Percentiles rank a stretch among this genome's conserved stretches.
Conservation (phyloP, 2,329 filamentous ascomycete species). For the Sarocladium kiliense region DNA sequence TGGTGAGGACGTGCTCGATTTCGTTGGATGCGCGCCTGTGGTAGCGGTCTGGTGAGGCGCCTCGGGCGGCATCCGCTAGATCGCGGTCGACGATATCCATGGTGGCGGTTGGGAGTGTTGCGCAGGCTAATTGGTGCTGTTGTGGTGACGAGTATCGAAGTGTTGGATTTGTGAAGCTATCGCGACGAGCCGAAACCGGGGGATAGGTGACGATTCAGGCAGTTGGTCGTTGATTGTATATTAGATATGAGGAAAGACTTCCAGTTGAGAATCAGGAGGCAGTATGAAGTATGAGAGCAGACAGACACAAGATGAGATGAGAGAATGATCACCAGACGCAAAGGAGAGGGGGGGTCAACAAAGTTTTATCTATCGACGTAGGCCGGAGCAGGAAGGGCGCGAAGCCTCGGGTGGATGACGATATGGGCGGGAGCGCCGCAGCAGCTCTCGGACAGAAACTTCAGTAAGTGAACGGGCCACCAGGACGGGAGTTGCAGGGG, state of each 20-base stretch:
- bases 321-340: neutral
- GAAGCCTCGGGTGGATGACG: neutral
- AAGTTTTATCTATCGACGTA: constrained; percentile 8
- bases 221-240: too few relatives aligned
- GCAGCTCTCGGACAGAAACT: neutral
- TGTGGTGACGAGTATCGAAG: neutral
- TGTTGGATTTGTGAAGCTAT: neutral
- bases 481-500: neutral
- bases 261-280: neutral
- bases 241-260: too few relatives aligned
- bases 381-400: neutral
- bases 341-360: neutral
- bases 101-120: neutral
- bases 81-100: constrained; percentile 40
- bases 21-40: constrained; percentile 40
- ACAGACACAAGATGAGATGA: neutral
- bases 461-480: neutral
- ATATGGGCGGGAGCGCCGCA: neutral
- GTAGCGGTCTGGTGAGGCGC: constrained; percentile 40
- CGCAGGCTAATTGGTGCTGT: too few relatives aligned
- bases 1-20: constrained; percentile 56
- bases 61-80: constrained; percentile 48
- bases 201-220: neutral
- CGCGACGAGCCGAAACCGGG: neutral
- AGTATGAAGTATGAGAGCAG: neutral